Evolutionary conservation across 306 rosid species (phyloP).

Genomic region (Abrus pulchellus): DNA sequence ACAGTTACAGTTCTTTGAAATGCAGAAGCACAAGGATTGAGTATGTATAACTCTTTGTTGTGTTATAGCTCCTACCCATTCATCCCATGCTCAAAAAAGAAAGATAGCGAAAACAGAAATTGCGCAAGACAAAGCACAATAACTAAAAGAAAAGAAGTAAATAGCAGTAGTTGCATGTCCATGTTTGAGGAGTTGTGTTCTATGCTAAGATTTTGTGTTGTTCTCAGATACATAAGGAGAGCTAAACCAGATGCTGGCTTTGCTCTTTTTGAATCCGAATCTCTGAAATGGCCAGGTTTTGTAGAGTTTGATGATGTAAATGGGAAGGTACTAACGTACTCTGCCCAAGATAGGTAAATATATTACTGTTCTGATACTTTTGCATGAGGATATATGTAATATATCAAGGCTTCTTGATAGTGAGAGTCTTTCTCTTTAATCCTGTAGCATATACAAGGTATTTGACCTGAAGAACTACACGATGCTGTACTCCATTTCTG

Average conservation of each 20-base stretch:
- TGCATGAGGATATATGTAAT: constrained; percentile 28
- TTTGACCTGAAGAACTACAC: constrained; percentile 97
- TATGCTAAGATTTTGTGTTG: constrained; percentile 38
- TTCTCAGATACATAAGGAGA: constrained; percentile 87
- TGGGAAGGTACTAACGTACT: constrained; percentile 96
- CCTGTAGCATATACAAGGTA: constrained; percentile 90
- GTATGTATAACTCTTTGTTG: constrained; percentile 58
- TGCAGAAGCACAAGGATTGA: constrained; percentile 98
- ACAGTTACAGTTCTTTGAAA: constrained; percentile 96
- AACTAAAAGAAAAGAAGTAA: constrained; percentile 23
- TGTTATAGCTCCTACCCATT: constrained; percentile 1
- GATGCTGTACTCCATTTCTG: constrained; percentile 96
- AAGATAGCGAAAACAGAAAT: neutral
- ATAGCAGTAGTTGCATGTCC: constrained; percentile 17
- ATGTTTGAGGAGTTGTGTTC: constrained; percentile 20
- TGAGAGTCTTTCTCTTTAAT: constrained; percentile 42
- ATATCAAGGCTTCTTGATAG: constrained; percentile 41
- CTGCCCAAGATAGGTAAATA: constrained; percentile 88
- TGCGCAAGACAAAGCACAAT: neutral
- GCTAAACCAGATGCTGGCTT: constrained; percentile 98
- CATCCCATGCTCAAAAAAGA: neutral
- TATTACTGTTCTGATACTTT: constrained; percentile 19
- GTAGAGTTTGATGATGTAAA: constrained; percentile 99
- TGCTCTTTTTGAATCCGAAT: constrained; percentile 97
- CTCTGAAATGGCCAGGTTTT: constrained; percentile 99